These are phyloP conservation scores for Canna indica DNA, from an alignment of 176 grass and related monocot genomes.

Conservation along the genomic window DNA sequence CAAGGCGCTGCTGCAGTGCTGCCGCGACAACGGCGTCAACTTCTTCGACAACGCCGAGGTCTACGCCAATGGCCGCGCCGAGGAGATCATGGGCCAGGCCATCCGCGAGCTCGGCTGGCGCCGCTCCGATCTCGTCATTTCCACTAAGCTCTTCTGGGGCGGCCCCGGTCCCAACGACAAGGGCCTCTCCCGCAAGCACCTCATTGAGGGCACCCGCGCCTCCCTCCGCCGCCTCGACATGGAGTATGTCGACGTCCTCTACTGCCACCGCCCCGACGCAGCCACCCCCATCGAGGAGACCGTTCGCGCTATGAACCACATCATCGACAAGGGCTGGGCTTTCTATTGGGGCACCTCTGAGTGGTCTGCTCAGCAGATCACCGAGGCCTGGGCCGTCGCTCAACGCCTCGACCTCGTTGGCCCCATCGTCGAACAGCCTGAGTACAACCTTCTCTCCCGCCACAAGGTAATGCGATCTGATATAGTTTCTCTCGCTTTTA, in stretches of 20 bases:
- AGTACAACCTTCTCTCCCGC: slow-evolving; percentile 92
- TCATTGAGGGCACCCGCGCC: slow-evolving; percentile 63
- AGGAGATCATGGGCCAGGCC: slow-evolving; percentile 99
- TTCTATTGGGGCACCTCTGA: slow-evolving; percentile 96
- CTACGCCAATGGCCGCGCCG: slow-evolving; percentile 80
- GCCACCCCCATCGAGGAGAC: slow-evolving; percentile 88
- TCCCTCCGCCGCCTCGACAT: slow-evolving; percentile 73
- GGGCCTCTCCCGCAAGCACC: slow-evolving; percentile 91
- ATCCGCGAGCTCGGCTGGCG: slow-evolving; percentile 93
- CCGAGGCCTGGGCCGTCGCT: slow-evolving; percentile 66
- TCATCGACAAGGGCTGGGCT: slow-evolving; percentile 82
- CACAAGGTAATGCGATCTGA: slow-evolving; percentile 49
- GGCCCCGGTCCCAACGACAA: slow-evolving; percentile 92
- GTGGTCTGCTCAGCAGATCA: slow-evolving; percentile 96
- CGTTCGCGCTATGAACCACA: slow-evolving; percentile 82
- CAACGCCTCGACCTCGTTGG: slow-evolving; percentile 76
- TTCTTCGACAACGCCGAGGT: slow-evolving; percentile 99
- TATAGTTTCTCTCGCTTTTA: neutral
- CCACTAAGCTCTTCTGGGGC: slow-evolving; percentile 99
- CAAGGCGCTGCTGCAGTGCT: slow-evolving; percentile 68
- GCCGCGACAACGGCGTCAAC: slow-evolving; percentile 84
- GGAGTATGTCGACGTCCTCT: slow-evolving; percentile 86
- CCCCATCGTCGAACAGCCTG: slow-evolving; percentile 86
- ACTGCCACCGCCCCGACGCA: slow-evolving; percentile 75
- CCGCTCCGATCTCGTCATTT: slow-evolving; percentile 80